Evolutionary conservation across 495 filamentous ascomycete species (phyloP), one percentile per base, ranked within the genome.

Genomic region (Annulohypoxylon moriforme): DNA sequence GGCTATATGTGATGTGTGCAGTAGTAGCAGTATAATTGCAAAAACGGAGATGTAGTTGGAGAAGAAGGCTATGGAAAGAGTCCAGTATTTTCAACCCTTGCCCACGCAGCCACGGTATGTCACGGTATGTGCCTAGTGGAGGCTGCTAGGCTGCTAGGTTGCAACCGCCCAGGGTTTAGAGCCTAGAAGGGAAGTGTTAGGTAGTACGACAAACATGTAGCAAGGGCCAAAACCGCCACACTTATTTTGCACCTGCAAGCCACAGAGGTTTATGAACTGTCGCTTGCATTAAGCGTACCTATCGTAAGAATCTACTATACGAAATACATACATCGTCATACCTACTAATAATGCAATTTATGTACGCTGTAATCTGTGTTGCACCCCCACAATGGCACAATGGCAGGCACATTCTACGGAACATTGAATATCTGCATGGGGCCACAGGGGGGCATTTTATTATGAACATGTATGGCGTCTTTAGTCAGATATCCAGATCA

Each of bases 211-310:
- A 2, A 49, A n/a, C 11, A 31, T 33, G 47, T 62, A 67, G 47
- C 69, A 72, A 47, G 69, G 69, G 57, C 24, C 9, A 31, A 59
- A 44, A 6, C 60, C 70, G 70, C 70, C 70, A 73, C 70, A 73
- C 6, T 57, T 27, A 73, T 3, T 59, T 56, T 33, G 20, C 36
- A 60, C 40, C 18, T 73, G 66, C 61, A 69, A 73, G 66, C 71
- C 71, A 73, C 66, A 69, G 42, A 44, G 1, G 40, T 44, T 46
- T 60, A 49, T 24, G 55, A 52, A 52, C 27, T 57, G 29, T 71
- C 49, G 44, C 68, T 53, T 67, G 59, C 69, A 72, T 72, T 63
- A 50, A 24, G 16, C 9, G 14, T 50, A 47, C 38, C 16, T 55
- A 18, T 34, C 5, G 11, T 10, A 4, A 55, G n/a, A n/a, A n/a